These are phyloP conservation scores for Pseudogymnoascus sp. DNA, from an alignment of 2,329 filamentous ascomycete species.

Conservation along the genomic window DNA sequence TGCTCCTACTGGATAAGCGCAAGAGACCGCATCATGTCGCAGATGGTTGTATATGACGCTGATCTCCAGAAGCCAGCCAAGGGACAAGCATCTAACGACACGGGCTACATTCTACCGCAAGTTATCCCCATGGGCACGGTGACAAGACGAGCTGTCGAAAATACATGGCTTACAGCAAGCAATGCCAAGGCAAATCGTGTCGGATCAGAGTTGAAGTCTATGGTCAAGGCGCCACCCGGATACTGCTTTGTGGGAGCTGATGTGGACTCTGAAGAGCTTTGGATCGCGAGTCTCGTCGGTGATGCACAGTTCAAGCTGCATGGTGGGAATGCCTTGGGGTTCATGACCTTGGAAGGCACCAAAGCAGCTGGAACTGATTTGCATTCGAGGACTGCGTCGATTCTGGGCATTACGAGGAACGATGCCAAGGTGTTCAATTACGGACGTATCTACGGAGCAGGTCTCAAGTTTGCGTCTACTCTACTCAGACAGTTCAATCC, in stretches of 20 bases:
- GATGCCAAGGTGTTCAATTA: constrained; percentile 99
- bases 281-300: constrained; percentile 93
- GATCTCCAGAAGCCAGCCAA: constrained; percentile 39
- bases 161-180: constrained; percentile 95
- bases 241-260: constrained; percentile 95
- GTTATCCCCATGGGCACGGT: constrained; percentile 98
- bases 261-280: constrained; percentile 94
- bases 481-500: constrained; percentile 93
- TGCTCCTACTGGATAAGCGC: constrained; percentile 99
- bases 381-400: constrained; percentile 86
- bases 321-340: constrained; percentile 93
- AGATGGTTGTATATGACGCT: constrained; percentile 84
- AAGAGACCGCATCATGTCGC: constrained; percentile 84
- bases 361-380: constrained; percentile 91
- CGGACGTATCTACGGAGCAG: constrained; percentile 96
- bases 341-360: constrained; percentile 97
- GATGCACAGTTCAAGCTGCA: constrained; percentile 93
- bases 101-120: constrained; percentile 89
- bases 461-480: constrained; percentile 85
- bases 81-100: constrained; percentile 22
- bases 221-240: constrained; percentile 85
- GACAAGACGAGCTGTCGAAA: constrained; percentile 88
- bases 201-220: constrained; percentile 92
- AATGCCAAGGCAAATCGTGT: constrained; percentile 96
- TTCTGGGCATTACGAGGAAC: constrained; percentile 88